A percentile compares a stretch with the other conserved stretches of the same genome.
phyloP scores from a whole-genome alignment of 352 stramenopile genomes.

The Pythium aquatile region DNA sequence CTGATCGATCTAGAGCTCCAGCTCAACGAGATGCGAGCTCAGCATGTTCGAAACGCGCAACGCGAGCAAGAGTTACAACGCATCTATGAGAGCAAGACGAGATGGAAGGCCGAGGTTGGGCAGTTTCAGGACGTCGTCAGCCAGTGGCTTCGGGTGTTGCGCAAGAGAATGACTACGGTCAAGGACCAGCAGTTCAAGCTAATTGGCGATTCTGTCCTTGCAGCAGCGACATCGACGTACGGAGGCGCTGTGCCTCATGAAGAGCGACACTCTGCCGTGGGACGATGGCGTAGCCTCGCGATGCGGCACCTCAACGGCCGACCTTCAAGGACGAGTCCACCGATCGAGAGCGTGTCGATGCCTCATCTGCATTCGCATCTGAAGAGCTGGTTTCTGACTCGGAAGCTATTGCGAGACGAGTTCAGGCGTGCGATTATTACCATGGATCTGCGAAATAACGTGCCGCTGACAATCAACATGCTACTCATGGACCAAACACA shows the following conservation, averaged over 20 bases:
- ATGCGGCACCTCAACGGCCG: conserved; percentile 12
- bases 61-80: conserved; percentile 51
- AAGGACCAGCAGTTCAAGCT: conserved; percentile 32
- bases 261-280: conserved; percentile 27
- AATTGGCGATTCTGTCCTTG: conserved; percentile 35
- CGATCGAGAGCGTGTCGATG: conserved; percentile 20
- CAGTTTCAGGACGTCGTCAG: conserved; percentile 42
- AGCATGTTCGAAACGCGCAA: conserved; percentile 35
- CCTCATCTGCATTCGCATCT: conserved; percentile 15
- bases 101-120: conserved; percentile 39
- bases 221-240: conserved; percentile 36
- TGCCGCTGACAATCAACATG: conserved; percentile 39
- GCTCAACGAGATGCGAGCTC: conserved; percentile 43
- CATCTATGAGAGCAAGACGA: conserved; percentile 42
- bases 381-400: conserved; percentile 36
- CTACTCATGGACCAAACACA: conserved; percentile 50
- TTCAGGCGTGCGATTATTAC: conserved; percentile 39
- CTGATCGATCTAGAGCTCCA: conserved; percentile 48
- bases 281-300: conserved; percentile 28
- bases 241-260: conserved; percentile 25
- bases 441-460: conserved; percentile 17
- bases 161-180: conserved; percentile 21
- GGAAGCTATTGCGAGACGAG: conserved; percentile 23
- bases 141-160: conserved; percentile 35
- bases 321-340: conserved; percentile 5